phyloP scores from a whole-genome alignment of 2,329 filamentous ascomycete species.

The Fusarium sp. region DNA sequence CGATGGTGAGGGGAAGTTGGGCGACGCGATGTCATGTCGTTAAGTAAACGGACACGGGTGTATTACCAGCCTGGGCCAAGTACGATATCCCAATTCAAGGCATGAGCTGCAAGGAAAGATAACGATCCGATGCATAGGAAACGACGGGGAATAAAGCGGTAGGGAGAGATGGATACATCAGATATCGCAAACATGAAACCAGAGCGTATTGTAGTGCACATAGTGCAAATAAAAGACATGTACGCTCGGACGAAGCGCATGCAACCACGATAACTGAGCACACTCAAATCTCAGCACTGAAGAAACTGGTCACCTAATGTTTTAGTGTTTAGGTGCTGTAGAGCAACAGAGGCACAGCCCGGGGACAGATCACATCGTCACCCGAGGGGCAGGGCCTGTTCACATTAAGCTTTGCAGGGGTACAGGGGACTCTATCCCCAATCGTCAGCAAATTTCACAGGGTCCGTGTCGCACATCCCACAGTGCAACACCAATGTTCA shows the following conservation, averaged over 20 bases:
- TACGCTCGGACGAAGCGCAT: neutral
- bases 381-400: neutral
- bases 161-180: neutral
- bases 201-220: neutral
- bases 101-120: neutral
- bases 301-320: neutral
- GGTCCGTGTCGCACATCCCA: neutral
- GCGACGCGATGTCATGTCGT: neutral
- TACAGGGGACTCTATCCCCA: neutral
- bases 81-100: neutral
- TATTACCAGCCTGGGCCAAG: neutral
- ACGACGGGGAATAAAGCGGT: neutral
- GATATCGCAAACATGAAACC: neutral
- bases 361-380: neutral
- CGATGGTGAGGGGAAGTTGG: neutral
- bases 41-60: neutral
- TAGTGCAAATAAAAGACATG: neutral
- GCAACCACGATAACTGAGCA: neutral
- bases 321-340: neutral
- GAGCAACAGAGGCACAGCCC: neutral
- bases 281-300: neutral
- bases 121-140: no score
- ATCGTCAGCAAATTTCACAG: constrained; percentile 1
- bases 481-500: neutral
- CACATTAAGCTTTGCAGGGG: constrained; percentile 1